Evolutionary conservation across 2,329 filamentous ascomycete genomes (phyloP), one percentile per base, ranked within the genome.

Genomic region (Ascochyta rabiei): DNA sequence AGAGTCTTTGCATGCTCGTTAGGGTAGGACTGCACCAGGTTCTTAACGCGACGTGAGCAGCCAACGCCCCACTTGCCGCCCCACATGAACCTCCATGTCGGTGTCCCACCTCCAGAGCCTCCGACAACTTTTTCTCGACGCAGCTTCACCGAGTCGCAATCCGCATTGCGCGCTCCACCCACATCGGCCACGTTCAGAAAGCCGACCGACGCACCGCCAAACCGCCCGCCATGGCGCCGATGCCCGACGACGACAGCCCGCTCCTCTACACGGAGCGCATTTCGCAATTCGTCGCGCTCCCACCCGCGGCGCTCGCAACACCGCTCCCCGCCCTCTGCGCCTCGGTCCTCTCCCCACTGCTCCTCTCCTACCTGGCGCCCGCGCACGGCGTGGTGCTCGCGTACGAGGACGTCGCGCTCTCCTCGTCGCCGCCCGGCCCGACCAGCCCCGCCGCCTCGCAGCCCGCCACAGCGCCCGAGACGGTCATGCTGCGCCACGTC

Each of bases 231-330:
- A 74, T 73, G 69, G 67, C 67, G 4, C 69, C 70, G 23, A 61
- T 65, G 4, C 31, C 46, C 12, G 43, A 44, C 7, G 44, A 47
- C 31, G 43, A 60, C 9, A 23, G 26, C 28, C 64, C 65, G 13
- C 62, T 93, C 15, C 93, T 96, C 76, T 86, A 87, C 72, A 84
- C 86, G 24, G 88, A 93, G 68, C 91, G 89, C 19, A 84, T 91
- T 37, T 93, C 93, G 1, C 84, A 96, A 65, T 93, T 90, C 77
- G 83, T 93, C 60, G 85, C 89, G 1, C 81, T 95, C 59, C 89
- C 86, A 59, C 89, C 90, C 10, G 79, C 85, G 34, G 87, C 88
- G 39, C 89, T 90, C 76, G 80, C 84, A 57, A 83, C 86, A 53
- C 89, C 90, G 0, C 77, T 91, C 61, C 86, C 89, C 63, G 88